Evolutionary conservation across 345 rosid genomes (phyloP), one percentile per base, ranked within the genome.

Genomic region (Corchorus olitorius): DNA sequence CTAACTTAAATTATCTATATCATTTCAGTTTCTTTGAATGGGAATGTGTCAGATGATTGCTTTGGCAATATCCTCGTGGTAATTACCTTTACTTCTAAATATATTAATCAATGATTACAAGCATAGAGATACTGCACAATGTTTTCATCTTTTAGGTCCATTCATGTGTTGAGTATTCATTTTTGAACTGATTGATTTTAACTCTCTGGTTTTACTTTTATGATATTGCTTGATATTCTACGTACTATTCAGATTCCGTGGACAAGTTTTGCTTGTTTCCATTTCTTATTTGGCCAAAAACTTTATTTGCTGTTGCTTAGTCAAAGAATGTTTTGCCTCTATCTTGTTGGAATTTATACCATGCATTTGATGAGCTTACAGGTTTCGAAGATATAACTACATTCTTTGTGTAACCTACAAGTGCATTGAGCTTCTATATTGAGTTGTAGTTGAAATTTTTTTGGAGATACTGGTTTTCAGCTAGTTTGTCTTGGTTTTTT

Each of bases 21-120:
- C 34, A 45, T 83, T 82, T 81, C 93, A 91, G 90, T 73, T 83
- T 65, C 81, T 65, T 33, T 83, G 65, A 74, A 75, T 69, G 84
- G 75, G 50, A 76, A 66, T 7, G n/a, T 60, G 56, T 43, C 86
- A 46, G 78, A 74, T 64, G 54, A 58, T 60, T 67, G 76, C 77
- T 65, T 73, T 75, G 78, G 83, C 49, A 60, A 81, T 72, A 65
- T 72, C 81, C 87, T 84, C 81, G 62, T 75, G 92, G 97, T 92
- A 87, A 77, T 34, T 66, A 33, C 53, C 52, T 48, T 70, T 53
- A 48, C 53, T 71, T 59, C 53, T 64, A 19, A 49, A 63, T 52
- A 35, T 59, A 60, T 53, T 27, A 39, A 45, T 9, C 63, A 55
- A 17, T 45, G 48, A 17, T 27, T 41, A 59, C 0, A 1, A 20